phyloP scores from a whole-genome alignment of 306 rosid genomes.

The Cucumis cinereus region DNA sequence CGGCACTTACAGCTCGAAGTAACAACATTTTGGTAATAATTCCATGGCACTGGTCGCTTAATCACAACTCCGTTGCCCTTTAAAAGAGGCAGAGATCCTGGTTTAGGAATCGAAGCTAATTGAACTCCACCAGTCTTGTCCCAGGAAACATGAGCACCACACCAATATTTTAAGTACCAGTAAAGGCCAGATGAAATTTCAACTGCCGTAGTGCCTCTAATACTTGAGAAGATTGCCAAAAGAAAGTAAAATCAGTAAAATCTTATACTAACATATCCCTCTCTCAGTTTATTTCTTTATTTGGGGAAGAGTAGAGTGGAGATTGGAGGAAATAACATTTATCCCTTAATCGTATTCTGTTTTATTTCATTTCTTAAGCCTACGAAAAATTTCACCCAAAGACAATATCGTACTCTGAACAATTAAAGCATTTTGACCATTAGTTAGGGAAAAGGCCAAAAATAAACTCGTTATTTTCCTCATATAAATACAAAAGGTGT shows the following conservation, averaged over 20 bases:
- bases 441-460: background rate
- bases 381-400: background rate
- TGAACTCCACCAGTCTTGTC: conserved; percentile 89
- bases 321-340: background rate
- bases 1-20: conserved; percentile 81
- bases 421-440: background rate
- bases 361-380: background rate
- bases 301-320: background rate
- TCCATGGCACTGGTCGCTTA: conserved; percentile 81
- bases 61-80: conserved; percentile 43
- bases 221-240: conserved; percentile 25
- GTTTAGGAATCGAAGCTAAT: conserved; percentile 60
- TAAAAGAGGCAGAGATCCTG: conserved; percentile 65
- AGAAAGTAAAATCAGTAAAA: background rate
- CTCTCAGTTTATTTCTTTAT: background rate
- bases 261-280: background rate
- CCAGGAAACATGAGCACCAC: conserved; percentile 89
- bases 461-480: background rate
- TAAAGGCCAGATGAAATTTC: conserved; percentile 85
- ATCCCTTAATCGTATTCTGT: background rate
- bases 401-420: background rate
- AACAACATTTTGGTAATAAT: conserved; percentile 94
- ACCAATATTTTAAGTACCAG: conserved; percentile 90
- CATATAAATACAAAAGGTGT: background rate
- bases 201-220: conserved; percentile 74